Conservation (phyloP, 2,329 filamentous ascomycete genomes). For the Cryphonectria japonica region DNA sequence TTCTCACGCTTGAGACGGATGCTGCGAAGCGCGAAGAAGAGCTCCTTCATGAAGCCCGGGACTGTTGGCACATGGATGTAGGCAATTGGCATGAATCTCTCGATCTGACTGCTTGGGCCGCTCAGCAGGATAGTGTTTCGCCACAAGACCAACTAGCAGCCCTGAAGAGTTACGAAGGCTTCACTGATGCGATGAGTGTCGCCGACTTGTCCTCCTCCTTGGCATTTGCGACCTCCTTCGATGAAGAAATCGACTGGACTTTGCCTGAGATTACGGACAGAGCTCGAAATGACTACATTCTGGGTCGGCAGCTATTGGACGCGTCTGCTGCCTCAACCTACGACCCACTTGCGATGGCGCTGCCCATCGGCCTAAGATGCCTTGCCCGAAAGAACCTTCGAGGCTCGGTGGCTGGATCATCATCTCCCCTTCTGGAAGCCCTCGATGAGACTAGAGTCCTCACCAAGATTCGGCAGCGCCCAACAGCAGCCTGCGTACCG, state of each 20-base stretch:
- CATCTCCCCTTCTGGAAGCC: constrained; percentile 31
- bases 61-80: constrained; percentile 69
- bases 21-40: constrained; percentile 61
- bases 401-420: constrained; percentile 13
- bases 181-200: constrained; percentile 65
- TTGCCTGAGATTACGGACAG: constrained; percentile 58
- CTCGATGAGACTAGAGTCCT: constrained; percentile 42
- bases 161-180: constrained; percentile 57
- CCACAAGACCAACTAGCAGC: constrained; percentile 37
- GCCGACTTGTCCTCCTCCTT: constrained; percentile 63
- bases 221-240: constrained; percentile 47
- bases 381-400: constrained; percentile 39
- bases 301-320: constrained; percentile 54
- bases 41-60: constrained; percentile 65
- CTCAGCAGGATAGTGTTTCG: constrained; percentile 31
- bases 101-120: constrained; percentile 45
- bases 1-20: constrained; percentile 41
- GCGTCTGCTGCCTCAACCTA: constrained; percentile 43
- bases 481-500: constrained; percentile 34
- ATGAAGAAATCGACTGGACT: constrained; percentile 64
- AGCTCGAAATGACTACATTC: constrained; percentile 53
- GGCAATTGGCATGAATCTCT: constrained; percentile 57
- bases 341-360: constrained; percentile 36
- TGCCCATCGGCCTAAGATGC: constrained; percentile 41
- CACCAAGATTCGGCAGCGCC: constrained; percentile 44